These are phyloP conservation scores for Styphnolobium japonicum DNA, from an alignment of 306 rosid species.

Conservation along the genomic window DNA sequence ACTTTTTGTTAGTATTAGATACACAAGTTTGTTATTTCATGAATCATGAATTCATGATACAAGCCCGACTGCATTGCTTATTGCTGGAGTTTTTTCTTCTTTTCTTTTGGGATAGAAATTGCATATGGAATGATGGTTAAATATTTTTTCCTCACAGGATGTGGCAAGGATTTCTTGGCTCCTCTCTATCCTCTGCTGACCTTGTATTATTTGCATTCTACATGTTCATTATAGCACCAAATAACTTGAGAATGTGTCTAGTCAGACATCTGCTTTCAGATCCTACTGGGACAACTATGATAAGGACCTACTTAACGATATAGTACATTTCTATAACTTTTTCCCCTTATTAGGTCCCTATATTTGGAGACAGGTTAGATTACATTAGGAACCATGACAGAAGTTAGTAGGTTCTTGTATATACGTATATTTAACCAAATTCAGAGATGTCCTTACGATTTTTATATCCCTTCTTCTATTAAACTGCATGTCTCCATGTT, in stretches of 20 bases:
- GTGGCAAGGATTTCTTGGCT: conserved; percentile 98
- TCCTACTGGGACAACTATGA: conserved; percentile 90
- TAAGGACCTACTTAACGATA: conserved; percentile 72
- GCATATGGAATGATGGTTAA: conserved; percentile 4
- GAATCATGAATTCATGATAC: no score
- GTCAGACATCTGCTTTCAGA: conserved; percentile 84
- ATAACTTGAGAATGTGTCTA: conserved; percentile 79
- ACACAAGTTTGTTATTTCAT: not conserved
- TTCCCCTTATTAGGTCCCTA: conserved; percentile 11
- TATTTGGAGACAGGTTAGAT: conserved; percentile 39
- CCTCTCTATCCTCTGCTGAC: conserved; percentile 80
- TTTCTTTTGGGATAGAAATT: not conserved
- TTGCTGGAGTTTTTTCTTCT: not conserved
- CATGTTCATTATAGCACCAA: conserved; percentile 91
- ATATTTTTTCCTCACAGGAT: conserved; percentile 59
- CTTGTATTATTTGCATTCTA: conserved; percentile 75
- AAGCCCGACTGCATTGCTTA: not conserved
- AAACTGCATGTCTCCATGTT: not conserved
- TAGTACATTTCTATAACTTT: conserved; percentile 28
- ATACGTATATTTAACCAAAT: conserved; percentile 19
- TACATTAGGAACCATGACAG: conserved; percentile 29
- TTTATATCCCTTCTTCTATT: conserved; percentile 17
- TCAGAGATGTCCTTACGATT: conserved; percentile 2
- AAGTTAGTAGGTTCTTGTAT: conserved; percentile 25
- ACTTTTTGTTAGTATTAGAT: not conserved